A percentile compares a stretch with the other conserved stretches of the same genome.
Conservation (phyloP, 1,139 yeast genomes). For the Kurtzmaniella quercitrusa region DNA sequence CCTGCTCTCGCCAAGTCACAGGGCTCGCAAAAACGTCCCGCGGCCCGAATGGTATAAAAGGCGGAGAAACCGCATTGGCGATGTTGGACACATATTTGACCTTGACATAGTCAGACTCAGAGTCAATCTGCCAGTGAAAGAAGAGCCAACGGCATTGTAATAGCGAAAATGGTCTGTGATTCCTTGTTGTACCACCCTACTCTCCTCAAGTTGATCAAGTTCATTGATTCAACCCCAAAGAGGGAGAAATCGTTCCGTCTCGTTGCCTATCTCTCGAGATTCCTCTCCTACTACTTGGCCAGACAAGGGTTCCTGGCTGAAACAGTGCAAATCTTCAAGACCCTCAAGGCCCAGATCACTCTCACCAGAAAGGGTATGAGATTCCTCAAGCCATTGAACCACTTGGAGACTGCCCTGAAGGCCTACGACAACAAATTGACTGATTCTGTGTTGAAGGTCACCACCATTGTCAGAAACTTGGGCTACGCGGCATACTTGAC, state of each 20-base stretch:
- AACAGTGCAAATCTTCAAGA: slow-evolving; percentile 46
- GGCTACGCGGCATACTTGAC: slow-evolving; percentile 73
- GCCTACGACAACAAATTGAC: slow-evolving; percentile 68
- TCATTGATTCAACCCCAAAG: slow-evolving; percentile 60
- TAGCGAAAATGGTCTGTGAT: slow-evolving; percentile 66
- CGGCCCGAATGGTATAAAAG: slow-evolving; percentile 1
- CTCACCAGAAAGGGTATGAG: slow-evolving; percentile 81
- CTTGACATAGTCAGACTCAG: no score
- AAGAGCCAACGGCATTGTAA: no score
- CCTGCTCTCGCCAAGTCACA: background rate
- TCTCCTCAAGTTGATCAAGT: slow-evolving; percentile 55
- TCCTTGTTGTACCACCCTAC: slow-evolving; percentile 73
- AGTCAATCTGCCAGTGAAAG: no score
- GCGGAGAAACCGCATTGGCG: background rate
- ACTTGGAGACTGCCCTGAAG: slow-evolving; percentile 64
- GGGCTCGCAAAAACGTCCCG: background rate
- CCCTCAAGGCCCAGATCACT: slow-evolving; percentile 56
- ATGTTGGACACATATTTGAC: background rate
- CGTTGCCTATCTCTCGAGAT: slow-evolving; percentile 77
- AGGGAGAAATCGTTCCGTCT: slow-evolving; percentile 74
- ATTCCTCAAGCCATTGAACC: slow-evolving; percentile 77
- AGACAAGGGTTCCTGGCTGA: slow-evolving; percentile 56
- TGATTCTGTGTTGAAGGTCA: slow-evolving; percentile 57
- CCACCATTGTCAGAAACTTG: slow-evolving; percentile 63
- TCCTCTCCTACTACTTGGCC: slow-evolving; percentile 59